Conservation (phyloP, 1,139 yeast species). For the Suhomyces bribrorum region DNA sequence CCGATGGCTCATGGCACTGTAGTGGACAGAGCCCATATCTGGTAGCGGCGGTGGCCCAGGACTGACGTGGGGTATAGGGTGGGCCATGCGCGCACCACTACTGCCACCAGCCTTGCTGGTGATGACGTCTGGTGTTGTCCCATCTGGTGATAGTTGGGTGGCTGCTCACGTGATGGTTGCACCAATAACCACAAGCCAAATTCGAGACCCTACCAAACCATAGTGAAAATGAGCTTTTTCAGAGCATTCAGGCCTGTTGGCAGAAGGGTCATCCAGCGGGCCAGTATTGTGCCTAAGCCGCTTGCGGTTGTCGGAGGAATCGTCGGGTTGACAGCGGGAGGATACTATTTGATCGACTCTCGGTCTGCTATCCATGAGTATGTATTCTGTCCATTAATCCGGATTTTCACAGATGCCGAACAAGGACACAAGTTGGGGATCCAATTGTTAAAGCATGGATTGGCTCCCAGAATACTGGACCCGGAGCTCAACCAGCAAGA, state of each 20-base stretch:
- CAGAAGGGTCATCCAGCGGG: constrained; percentile 10
- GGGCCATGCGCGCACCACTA: too few species aligned
- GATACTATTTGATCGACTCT: constrained; percentile 65
- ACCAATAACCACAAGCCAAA: too few species aligned
- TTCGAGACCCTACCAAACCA: too few species aligned
- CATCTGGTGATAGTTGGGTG: too few species aligned
- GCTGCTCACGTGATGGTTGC: too few species aligned
- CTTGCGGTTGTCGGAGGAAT: constrained; percentile 25
- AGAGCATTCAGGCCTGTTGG: constrained; percentile 3
- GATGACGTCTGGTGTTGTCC: too few species aligned
- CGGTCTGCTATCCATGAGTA: constrained; percentile 84
- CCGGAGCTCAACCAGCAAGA: constrained; percentile 44
- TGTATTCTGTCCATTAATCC: constrained; percentile 70
- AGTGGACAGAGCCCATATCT: neutral
- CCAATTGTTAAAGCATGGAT: constrained; percentile 63
- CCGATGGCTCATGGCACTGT: neutral
- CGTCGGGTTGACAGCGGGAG: constrained; percentile 30
- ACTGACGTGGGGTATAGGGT: too few species aligned
- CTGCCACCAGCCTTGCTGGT: too few species aligned
- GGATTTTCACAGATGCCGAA: constrained; percentile 79
- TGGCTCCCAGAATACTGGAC: constrained; percentile 60
- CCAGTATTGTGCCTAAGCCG: constrained; percentile 34
- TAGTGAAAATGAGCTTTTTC: constrained; percentile 9
- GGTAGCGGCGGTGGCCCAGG: too few species aligned
- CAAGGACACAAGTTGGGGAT: constrained; percentile 80